A percentile compares a stretch with the other conserved stretches of the same genome.
Evolutionary conservation across 2,329 filamentous ascomycete genomes (phyloP).

Genomic region (Alternaria hordeiaustralica): DNA sequence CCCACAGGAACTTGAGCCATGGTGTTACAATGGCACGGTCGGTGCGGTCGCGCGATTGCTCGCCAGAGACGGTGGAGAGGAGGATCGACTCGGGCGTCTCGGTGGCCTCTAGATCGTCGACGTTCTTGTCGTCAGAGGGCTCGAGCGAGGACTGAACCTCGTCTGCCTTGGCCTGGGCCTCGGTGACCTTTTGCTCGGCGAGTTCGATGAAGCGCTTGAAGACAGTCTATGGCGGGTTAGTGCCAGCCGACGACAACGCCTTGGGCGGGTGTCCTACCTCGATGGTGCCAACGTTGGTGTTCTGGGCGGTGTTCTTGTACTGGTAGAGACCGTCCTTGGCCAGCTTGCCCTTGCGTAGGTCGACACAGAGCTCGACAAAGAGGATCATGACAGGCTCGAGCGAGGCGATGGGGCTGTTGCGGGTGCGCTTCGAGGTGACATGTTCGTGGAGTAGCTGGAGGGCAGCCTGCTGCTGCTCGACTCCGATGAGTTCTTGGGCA

Average conservation of each 20-base stretch:
- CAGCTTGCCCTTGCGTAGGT: constrained; percentile 96
- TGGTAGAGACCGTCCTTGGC: constrained; percentile 99
- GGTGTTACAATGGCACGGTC: constrained; percentile 98
- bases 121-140: constrained; percentile 73
- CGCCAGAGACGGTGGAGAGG: constrained; percentile 94
- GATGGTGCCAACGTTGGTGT: constrained; percentile 97
- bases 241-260: background rate
- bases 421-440: constrained; percentile 96
- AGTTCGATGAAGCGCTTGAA: constrained; percentile 98
- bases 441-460: constrained; percentile 97
- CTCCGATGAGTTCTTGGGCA: constrained; percentile 97
- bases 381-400: constrained; percentile 98
- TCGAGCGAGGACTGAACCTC: constrained; percentile 90
- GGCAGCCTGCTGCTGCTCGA: constrained; percentile 90
- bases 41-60: constrained; percentile 96
- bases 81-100: constrained; percentile 99
- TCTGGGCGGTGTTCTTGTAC: constrained; percentile 99
- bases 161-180: constrained; percentile 94
- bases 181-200: constrained; percentile 93
- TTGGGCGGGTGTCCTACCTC: constrained; percentile 65
- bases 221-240: constrained; percentile 64
- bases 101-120: constrained; percentile 95
- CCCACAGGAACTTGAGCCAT: constrained; percentile 99
- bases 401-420: constrained; percentile 94
- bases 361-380: constrained; percentile 94